Evolutionary conservation across 768 basidiomycete species (phyloP), one percentile per base, ranked within the genome.

Genomic region (Leccinum obscurum): DNA sequence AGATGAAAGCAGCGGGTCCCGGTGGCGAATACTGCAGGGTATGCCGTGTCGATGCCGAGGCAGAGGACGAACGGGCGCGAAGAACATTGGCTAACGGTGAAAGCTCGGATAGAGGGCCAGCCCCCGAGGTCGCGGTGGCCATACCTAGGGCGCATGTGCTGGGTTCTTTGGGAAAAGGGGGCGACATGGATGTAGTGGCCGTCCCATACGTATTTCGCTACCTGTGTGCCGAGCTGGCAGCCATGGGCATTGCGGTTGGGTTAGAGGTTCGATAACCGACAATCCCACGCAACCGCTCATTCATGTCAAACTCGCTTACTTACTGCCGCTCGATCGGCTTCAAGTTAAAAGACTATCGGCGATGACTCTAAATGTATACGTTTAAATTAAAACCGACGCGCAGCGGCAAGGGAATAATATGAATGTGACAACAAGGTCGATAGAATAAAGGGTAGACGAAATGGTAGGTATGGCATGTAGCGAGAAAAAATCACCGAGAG

Each of bases 171-270:
- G 64, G 72, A 60, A 89, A 87, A 75, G 90, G 90, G 34, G 88
- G 90, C 15, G 87, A 94, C 64, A 85, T 99, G 73, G 97, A 98
- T 74, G 88, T 99, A 52, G 87, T 99, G 55, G 96, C 96, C 13
- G 84, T 99, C 22, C 97, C 97, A 7, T 98, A 92, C 69, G 95
- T 96, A 54, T 96, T 97, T 77, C 83, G 93, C 53, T 93, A 95
- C 77, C 82, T 98, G 11, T 95, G 95, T 70, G 91, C 95, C 3
- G 97, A 99, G 77, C 78, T 99, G 66, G 95, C 95, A n/a, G 90
- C 93, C 17, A 98, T 98, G 96, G 96, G 97, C 51, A 98, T 99
- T 67, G 86, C 90, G 37, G 83, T 98, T 54, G 91, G 92, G 52
- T 76, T 98, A 53, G 87, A 91, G 70, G 85, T 95, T 55, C 82